Conservation (phyloP, 2,329 filamentous ascomycete species). For the Sporothrix brasiliensis region DNA sequence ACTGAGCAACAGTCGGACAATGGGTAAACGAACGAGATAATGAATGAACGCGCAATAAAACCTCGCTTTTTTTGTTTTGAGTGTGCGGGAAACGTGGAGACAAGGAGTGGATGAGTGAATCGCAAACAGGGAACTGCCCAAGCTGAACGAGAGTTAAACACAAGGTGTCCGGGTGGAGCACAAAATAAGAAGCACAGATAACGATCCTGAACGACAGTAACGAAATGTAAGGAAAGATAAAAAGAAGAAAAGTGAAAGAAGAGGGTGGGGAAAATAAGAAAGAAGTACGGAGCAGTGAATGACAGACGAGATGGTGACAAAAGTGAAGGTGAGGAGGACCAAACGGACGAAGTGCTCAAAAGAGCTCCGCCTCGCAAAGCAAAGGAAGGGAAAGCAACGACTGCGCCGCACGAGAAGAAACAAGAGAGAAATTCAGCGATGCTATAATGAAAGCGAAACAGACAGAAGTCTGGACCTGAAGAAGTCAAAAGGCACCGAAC, state of each 20-base stretch:
- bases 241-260: not conserved
- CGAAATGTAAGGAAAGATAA: not conserved
- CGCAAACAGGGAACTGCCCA: not conserved
- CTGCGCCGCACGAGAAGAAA: not conserved
- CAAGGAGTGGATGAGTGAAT: not conserved
- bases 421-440: not conserved
- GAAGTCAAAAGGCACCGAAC: not conserved
- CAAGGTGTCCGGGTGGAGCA: not conserved
- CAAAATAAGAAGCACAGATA: no score
- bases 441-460: conserved; percentile 6
- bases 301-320: conserved; percentile 1
- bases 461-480: not conserved
- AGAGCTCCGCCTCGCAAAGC: not conserved
- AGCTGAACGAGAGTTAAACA: not conserved
- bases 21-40: not conserved
- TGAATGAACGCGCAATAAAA: not conserved
- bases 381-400: not conserved
- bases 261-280: not conserved
- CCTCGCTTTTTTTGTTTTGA: not conserved
- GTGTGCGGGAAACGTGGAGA: not conserved
- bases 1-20: not conserved
- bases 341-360: conserved; percentile 6
- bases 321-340: not conserved
- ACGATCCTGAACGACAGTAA: conserved; percentile 11
- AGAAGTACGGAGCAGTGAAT: not conserved